A percentile compares a stretch with the other conserved stretches of the same genome.
These are phyloP conservation scores for Lonicera japonica DNA, from an alignment of 129 eudicot species.

Conservation along the genomic window DNA sequence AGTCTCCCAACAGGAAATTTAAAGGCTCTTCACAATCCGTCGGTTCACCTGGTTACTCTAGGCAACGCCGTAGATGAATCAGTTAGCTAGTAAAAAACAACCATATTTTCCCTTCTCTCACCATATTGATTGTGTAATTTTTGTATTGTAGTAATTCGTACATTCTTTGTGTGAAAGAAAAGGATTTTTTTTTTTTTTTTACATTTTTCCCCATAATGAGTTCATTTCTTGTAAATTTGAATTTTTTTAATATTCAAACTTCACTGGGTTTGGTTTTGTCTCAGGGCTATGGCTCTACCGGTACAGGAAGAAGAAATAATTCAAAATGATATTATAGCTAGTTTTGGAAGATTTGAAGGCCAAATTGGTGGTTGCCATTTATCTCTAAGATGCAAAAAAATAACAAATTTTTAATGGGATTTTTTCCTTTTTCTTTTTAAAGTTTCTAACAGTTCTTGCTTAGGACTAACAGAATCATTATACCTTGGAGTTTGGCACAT, in stretches of 20 bases:
- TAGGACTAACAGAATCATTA: too few relatives aligned
- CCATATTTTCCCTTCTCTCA: conserved; percentile 14
- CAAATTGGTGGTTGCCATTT: too few relatives aligned
- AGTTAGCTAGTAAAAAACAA: background rate
- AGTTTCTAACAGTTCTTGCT: too few relatives aligned
- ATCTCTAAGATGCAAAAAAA: too few relatives aligned
- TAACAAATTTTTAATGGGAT: too few relatives aligned
- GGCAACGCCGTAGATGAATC: conserved; percentile 74
- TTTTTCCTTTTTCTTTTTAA: too few relatives aligned
- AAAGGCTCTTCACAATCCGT: conserved; percentile 43
- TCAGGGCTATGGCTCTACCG: background rate
- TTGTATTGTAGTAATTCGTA: conserved; percentile 17
- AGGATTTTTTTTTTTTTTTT: too few relatives aligned
- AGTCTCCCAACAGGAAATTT: conserved; percentile 61
- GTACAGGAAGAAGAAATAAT: too few relatives aligned
- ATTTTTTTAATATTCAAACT: too few relatives aligned
- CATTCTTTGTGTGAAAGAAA: conserved; percentile 9
- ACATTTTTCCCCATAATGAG: background rate
- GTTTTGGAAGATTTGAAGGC: too few relatives aligned
- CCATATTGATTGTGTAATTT: conserved; percentile 22
- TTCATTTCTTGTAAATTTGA: background rate
- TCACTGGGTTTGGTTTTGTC: background rate
- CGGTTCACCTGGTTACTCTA: conserved; percentile 56
- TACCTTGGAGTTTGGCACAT: too few relatives aligned
- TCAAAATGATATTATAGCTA: too few relatives aligned